Evolutionary conservation across 805 yeast species (phyloP).

Genomic region (Spathaspora girioi): DNA sequence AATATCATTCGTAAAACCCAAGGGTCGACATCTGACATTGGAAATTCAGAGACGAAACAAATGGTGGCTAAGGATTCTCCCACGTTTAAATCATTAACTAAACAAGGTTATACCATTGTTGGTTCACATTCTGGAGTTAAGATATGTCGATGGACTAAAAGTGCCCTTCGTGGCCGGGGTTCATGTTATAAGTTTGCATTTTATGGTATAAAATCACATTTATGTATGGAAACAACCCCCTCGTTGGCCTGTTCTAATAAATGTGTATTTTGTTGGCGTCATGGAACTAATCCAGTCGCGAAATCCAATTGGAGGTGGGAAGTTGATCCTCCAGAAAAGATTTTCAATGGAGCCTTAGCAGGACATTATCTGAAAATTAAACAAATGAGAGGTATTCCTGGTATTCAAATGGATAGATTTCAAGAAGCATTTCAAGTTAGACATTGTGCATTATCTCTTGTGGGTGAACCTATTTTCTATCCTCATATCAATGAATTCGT

Average conservation of each 20-base stretch:
- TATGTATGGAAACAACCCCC: conserved; percentile 96
- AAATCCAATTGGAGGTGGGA: conserved; percentile 94
- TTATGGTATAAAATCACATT: conserved; percentile 84
- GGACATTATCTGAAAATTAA: conserved; percentile 92
- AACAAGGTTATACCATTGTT: conserved; percentile 89
- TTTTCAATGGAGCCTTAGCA: conserved; percentile 77
- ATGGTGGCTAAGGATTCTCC: conserved; percentile 92
- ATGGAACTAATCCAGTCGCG: conserved; percentile 95
- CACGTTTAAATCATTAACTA: conserved; percentile 80
- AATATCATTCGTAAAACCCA: conserved; percentile 42
- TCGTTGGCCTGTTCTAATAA: conserved; percentile 90
- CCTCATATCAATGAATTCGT: conserved; percentile 87
- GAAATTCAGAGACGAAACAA: conserved; percentile 46
- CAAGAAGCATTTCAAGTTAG: conserved; percentile 85
- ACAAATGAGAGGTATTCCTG: conserved; percentile 95
- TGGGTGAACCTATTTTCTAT: conserved; percentile 93
- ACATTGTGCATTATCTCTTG: conserved; percentile 89
- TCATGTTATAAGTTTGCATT: conserved; percentile 91
- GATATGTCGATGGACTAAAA: conserved; percentile 94
- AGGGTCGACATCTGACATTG: conserved; percentile 10
- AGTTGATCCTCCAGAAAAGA: conserved; percentile 82
- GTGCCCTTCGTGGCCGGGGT: conserved; percentile 90
- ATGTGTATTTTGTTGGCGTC: conserved; percentile 97
- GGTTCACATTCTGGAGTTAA: conserved; percentile 95
- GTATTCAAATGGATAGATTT: conserved; percentile 84